Conservation (phyloP, 148 eudicot genomes). For the Fallopia convolvulus region DNA sequence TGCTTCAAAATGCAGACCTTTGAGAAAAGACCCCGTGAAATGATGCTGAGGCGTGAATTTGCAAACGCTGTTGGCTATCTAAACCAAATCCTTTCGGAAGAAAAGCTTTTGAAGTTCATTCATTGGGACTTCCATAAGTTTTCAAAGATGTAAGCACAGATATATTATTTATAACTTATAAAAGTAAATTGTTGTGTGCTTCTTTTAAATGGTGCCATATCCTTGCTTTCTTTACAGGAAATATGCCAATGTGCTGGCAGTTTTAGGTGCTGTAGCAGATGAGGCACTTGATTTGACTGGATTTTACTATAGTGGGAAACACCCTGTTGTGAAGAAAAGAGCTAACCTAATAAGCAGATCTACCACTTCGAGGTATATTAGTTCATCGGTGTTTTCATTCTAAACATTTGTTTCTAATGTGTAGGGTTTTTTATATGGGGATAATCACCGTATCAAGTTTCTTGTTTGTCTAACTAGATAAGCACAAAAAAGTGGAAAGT, state of each 20-base stretch:
- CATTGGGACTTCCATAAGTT: slow-evolving; percentile 98
- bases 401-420: slow-evolving; percentile 8
- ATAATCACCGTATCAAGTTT: not conserved
- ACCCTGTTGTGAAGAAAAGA: slow-evolving; percentile 48
- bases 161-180: slow-evolving; percentile 17
- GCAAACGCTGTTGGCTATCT: slow-evolving; percentile 91
- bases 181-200: not conserved
- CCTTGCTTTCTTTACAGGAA: slow-evolving; percentile 50
- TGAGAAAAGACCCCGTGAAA: slow-evolving; percentile 95
- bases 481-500: not conserved
- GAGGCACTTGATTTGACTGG: slow-evolving; percentile 93
- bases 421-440: not conserved
- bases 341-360: slow-evolving; percentile 52
- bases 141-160: slow-evolving; percentile 71
- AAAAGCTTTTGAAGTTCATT: slow-evolving; percentile 68
- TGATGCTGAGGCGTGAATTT: slow-evolving; percentile 97
- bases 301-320: slow-evolving; percentile 88
- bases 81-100: slow-evolving; percentile 74
- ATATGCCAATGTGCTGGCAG: slow-evolving; percentile 92
- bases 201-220: slow-evolving; percentile 16
- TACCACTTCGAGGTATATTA: slow-evolving; percentile 53
- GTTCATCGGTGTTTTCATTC: not conserved
- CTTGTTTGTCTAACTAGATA: not conserved
- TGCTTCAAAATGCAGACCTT: slow-evolving; percentile 53
- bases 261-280: slow-evolving; percentile 84